Percentiles rank a stretch among this genome's conserved stretches.
Conservation (phyloP, 805 yeast species). For the Pichia kluyveri region DNA sequence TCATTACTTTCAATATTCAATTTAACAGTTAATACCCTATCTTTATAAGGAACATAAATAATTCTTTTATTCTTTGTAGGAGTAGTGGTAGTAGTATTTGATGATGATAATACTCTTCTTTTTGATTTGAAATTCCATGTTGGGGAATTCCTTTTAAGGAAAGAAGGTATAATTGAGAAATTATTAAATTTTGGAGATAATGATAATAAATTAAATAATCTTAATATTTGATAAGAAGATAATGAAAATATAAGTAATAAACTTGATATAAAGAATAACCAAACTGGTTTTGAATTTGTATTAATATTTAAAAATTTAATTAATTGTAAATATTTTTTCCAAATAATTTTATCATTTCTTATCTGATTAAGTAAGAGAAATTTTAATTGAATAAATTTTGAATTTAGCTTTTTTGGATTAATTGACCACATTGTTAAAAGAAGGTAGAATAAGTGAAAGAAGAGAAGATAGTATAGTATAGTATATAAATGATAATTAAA, state of each 20-base stretch:
- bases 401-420: no score
- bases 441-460: no score
- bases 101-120: not conserved
- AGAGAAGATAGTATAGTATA: no score
- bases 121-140: not conserved
- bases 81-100: not conserved
- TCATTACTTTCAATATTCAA: slow-evolving; percentile 38
- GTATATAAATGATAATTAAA: no score
- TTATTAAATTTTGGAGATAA: slow-evolving; percentile 2
- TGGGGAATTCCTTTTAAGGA: not conserved
- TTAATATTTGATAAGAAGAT: slow-evolving; percentile 18
- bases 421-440: not conserved
- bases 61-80: slow-evolving; percentile 24
- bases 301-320: slow-evolving; percentile 18
- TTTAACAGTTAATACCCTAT: slow-evolving; percentile 29
- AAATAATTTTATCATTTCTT: slow-evolving; percentile 6
- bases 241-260: slow-evolving; percentile 17
- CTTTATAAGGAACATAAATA: slow-evolving; percentile 41
- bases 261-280: slow-evolving; percentile 24
- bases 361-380: not conserved
- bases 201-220: slow-evolving; percentile 15
- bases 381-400: not conserved
- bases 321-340: slow-evolving; percentile 11
- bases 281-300: slow-evolving; percentile 25
- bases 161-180: no score